Base-by-base conservation (phyloP, 2,329 filamentous ascomycete genomes). In the Dothideomycetidae sp. region DNA sequence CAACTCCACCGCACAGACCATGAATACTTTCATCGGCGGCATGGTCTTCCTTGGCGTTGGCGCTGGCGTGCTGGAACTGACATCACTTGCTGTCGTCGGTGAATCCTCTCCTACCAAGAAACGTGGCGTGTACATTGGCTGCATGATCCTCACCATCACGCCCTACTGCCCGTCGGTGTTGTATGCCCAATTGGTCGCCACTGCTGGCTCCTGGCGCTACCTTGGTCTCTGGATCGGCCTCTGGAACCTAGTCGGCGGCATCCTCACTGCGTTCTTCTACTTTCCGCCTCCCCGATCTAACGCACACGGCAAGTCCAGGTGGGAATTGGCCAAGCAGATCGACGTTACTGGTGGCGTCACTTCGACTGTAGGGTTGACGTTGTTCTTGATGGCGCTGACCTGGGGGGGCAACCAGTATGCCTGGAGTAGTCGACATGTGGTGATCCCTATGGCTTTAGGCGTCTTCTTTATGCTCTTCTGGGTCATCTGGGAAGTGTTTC, bases 351-450 rank as follows among this genome's bases (percentile, higher is more conserved):
- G 46, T 12, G 38, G 30, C 26, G 11, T 42, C 5, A 35, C 46
- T 14, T 46, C 43, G 36, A 45, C 39, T n/a, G 31, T 32, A 5
- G 44, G 46, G n/a, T 28, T 46, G 10, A 40, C 39, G 1, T 30
- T 44, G 26, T 46, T 48, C 33, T 35, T 46, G 19, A 46, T 48
- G 32, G 41, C 38, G 15, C 36, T 48, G n/a, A 41, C 44, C 17
- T 48, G 46, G 46, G 45, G 39, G 12, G 45, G 43, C 15, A 36
- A 21, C 17, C 34, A 34, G 3, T 47, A 47, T 31, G 26, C 39
- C 11, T 47, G 45, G 45, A 41, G 21, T 17, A 18, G 23, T 12
- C 42, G 28, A 5, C 44, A 44, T 18, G 44, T 46, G 13, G 34
- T 46, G 4, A 40, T 35, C n/a, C 36, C 44, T 5, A 42, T 46